Conservation (phyloP, 352 stramenopile species). For the Phytopythium mirpurense region DNA sequence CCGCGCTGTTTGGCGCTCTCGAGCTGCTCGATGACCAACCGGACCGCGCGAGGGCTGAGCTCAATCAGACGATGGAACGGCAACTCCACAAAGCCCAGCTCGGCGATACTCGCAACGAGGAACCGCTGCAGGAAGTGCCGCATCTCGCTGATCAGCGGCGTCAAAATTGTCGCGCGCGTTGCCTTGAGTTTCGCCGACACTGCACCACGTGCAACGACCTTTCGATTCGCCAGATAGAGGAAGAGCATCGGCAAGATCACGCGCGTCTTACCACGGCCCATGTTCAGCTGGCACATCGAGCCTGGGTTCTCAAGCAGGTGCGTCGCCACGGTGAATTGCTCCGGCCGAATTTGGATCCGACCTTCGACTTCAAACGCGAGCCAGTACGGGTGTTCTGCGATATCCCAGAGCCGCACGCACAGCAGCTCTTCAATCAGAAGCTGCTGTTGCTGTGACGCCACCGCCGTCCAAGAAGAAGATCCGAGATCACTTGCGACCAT, state of each 20-base stretch:
- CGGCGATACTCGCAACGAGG: conserved; percentile 37
- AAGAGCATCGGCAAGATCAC: conserved; percentile 89
- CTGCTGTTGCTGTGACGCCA: conserved; percentile 4
- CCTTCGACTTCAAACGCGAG: conserved; percentile 86
- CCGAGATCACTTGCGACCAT: conserved; percentile 5
- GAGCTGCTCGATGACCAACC: conserved; percentile 29
- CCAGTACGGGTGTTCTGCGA: conserved; percentile 62
- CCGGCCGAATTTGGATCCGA: conserved; percentile 69
- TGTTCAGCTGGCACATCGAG: conserved; percentile 82
- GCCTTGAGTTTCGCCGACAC: conserved; percentile 13
- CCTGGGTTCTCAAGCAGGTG: conserved; percentile 65
- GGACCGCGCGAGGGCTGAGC: conserved; percentile 18
- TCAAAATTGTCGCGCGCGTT: conserved; percentile 60
- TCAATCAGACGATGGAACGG: conserved; percentile 66
- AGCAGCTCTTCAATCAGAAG: conserved; percentile 49
- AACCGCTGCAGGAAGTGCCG: conserved; percentile 57
- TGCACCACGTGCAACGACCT: not conserved
- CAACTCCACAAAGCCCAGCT: conserved; percentile 44
- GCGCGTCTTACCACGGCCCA: conserved; percentile 85
- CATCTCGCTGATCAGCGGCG: conserved; percentile 55
- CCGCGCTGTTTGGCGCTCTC: conserved; percentile 29
- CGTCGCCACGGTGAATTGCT: conserved; percentile 70
- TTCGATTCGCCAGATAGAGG: conserved; percentile 44
- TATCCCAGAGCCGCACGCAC: conserved; percentile 41
- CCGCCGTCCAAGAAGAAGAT: conserved; percentile 7